These are phyloP conservation scores for Verticillium dahliae DNA, from an alignment of 2,329 filamentous ascomycete genomes.

Conservation along the genomic window DNA sequence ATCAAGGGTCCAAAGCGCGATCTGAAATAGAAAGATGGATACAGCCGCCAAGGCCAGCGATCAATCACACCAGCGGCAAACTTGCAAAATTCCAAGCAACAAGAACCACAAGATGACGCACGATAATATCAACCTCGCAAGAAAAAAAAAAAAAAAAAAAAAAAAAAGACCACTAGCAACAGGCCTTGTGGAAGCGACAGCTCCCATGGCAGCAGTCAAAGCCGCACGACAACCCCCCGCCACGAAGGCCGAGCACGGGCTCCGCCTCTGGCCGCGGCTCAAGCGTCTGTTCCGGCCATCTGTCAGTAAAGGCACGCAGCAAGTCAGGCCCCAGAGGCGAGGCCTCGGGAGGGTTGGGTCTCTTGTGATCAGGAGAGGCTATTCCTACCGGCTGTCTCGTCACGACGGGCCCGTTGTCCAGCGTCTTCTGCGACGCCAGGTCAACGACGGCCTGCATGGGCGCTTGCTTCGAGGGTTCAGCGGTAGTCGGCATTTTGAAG, in stretches of 20 bases:
- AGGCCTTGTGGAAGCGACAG: slow-evolving; percentile 21
- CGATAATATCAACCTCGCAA: background rate
- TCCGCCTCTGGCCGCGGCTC: slow-evolving; percentile 17
- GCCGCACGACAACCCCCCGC: slow-evolving; percentile 18
- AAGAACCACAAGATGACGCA: background rate
- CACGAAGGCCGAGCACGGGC: slow-evolving; percentile 17
- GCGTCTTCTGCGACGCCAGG: background rate
- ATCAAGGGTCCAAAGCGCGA: too few relatives aligned
- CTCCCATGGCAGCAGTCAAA: slow-evolving; percentile 21
- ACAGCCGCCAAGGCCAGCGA: too few relatives aligned
- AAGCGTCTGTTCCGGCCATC: slow-evolving; percentile 5
- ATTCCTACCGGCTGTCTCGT: background rate
- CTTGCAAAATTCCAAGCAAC: too few relatives aligned
- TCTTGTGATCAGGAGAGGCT: background rate
- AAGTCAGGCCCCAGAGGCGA: too few relatives aligned
- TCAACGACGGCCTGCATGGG: slow-evolving; percentile 1
- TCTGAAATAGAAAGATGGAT: too few relatives aligned
- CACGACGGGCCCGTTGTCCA: background rate
- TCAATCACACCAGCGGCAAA: too few relatives aligned
- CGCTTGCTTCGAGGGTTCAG: slow-evolving; percentile 1
- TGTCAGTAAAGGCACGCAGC: too few relatives aligned
- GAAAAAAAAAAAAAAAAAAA: background rate
- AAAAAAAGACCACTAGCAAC: slow-evolving; percentile 12
- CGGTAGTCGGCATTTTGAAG: background rate
- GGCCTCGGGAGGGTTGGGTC: background rate